Evolutionary conservation across 306 rosid genomes (phyloP).

Genomic region (Gleditsia sinensis): DNA sequence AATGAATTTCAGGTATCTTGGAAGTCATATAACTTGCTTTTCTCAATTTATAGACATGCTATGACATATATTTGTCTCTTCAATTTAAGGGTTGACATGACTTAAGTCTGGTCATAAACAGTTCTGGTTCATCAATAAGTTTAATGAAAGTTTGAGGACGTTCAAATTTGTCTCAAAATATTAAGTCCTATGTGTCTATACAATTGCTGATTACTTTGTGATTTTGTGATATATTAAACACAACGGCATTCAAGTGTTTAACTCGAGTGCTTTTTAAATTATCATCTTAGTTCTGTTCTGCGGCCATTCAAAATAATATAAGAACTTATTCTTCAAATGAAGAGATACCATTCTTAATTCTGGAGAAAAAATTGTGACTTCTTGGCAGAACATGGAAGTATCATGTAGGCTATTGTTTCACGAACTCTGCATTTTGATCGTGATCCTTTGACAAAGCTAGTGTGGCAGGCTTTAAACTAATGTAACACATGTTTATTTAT

Average conservation of each 20-base stretch:
- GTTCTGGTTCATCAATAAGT: neutral
- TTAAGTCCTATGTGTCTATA: neutral
- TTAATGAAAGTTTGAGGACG: neutral
- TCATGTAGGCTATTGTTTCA: neutral
- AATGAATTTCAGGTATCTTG: neutral
- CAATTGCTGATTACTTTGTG: neutral
- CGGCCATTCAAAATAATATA: neutral
- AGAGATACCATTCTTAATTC: neutral
- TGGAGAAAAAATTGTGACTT: neutral
- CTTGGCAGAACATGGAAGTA: neutral
- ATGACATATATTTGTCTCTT: neutral
- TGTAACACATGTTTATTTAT: neutral
- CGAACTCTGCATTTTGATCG: neutral
- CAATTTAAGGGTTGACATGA: neutral
- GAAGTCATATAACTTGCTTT: neutral
- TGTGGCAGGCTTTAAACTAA: no score
- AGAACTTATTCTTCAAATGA: neutral
- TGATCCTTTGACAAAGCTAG: neutral
- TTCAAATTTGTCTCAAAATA: neutral
- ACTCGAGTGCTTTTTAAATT: neutral
- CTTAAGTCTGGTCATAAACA: neutral
- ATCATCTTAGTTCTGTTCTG: neutral
- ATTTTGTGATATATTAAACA: neutral
- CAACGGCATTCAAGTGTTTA: neutral
- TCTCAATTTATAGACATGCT: neutral